Evolutionary conservation across 139 green algal genomes (phyloP), one percentile per base, ranked within the genome.

Genomic region (Ulvella scutata): DNA sequence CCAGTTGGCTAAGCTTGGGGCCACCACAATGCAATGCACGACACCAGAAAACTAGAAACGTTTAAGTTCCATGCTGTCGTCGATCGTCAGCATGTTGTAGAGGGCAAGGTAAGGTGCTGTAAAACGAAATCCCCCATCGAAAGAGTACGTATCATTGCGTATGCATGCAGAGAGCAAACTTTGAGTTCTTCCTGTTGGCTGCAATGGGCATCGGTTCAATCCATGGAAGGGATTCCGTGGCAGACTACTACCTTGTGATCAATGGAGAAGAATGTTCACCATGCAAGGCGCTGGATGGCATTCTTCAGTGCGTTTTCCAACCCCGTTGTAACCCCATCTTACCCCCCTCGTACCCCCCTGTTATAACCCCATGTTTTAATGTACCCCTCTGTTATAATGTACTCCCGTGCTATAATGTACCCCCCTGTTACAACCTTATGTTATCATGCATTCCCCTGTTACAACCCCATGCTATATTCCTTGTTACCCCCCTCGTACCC

Each of bases 111-210:
- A n/a, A n/a, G n/a, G n/a, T n/a, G n/a, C n/a, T n/a, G n/a, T n/a
- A n/a, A n/a, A n/a, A n/a, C n/a, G n/a, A n/a, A n/a, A n/a, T n/a
- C n/a, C n/a, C n/a, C n/a, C n/a, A n/a, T 6, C n/a, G 31, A 9
- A 4, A 34, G 34, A 44, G n/a, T 43, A 17, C 10, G 23, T 51
- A 40, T 10, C 62, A 44, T 51, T 9, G 13, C 7, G 43, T 17
- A 6, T 7, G 6, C 4, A 23, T 62, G 43, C 61, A 78, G 79
- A 31, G 43, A 9, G 39, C 80, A 7, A 91, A 92, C 73, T 76
- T 88, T 35, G 82, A 91, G 34, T 90, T 88, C 62, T 92, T 92
- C 74, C 77, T 90, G 3, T 76, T 82, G 2, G 72, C 82, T 2
- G 86, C 83, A 72, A 89, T 88, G 81, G 83, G 83, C 2, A 60